Conservation (phyloP, 305 asterid genomes). For the Solanum hybrid region DNA sequence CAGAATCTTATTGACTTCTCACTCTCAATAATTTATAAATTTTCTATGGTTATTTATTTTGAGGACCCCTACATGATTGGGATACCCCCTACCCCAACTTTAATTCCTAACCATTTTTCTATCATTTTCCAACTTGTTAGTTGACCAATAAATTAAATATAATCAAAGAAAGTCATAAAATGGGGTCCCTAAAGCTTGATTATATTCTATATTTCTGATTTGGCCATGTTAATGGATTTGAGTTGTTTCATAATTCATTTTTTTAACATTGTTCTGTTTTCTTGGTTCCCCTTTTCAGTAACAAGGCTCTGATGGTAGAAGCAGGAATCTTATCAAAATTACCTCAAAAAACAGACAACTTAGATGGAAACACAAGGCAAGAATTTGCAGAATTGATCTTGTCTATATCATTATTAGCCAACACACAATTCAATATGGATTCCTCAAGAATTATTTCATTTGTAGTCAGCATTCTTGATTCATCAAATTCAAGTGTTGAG, state of each 20-base stretch:
- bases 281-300: constrained; percentile 37
- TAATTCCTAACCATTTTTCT: not conserved
- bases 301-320: constrained; percentile 77
- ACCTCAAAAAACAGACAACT: constrained; percentile 23
- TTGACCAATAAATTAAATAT: not conserved
- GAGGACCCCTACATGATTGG: constrained; percentile 5
- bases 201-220: not conserved
- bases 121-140: not conserved
- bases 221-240: not conserved
- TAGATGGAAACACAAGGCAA: constrained; percentile 36
- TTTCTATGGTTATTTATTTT: constrained; percentile 1
- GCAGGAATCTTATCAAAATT: constrained; percentile 62
- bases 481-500: constrained; percentile 28
- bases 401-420: constrained; percentile 56
- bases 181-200: not conserved
- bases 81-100: not conserved
- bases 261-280: constrained; percentile 1
- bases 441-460: constrained; percentile 40
- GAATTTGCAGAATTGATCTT: constrained; percentile 50
- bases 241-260: not conserved
- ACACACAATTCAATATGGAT: constrained; percentile 31
- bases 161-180: not conserved
- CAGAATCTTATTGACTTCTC: constrained; percentile 48
- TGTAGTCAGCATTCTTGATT: constrained; percentile 40
- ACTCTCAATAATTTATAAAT: constrained; percentile 13